Evolutionary conservation across 441 rosid genomes (phyloP).

Genomic region (Gossypium aridum): DNA sequence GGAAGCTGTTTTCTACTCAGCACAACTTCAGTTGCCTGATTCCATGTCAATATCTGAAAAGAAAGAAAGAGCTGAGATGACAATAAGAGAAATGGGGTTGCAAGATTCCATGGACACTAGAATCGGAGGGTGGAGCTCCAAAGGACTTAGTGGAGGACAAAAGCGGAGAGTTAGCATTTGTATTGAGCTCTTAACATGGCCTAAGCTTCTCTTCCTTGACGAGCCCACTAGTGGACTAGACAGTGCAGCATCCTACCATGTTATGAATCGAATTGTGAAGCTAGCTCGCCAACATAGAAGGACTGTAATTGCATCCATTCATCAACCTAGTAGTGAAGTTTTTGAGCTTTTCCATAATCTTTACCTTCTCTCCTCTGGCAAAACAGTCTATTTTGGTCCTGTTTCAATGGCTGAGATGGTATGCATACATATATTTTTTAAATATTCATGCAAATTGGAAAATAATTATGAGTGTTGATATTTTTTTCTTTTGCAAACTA

Average conservation of each 20-base stretch:
- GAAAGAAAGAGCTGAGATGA: slow-evolving; percentile 41
- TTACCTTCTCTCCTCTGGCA: slow-evolving; percentile 43
- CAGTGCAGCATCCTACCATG: slow-evolving; percentile 51
- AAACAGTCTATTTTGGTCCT: slow-evolving; percentile 36
- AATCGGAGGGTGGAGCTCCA: slow-evolving; percentile 44
- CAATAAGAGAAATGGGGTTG: slow-evolving; percentile 50
- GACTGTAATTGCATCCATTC: slow-evolving; percentile 42
- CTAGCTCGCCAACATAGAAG: slow-evolving; percentile 29
- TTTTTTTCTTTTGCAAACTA: too few species aligned
- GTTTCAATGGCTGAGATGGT: slow-evolving; percentile 35
- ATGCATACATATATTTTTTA: background rate
- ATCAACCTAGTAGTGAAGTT: slow-evolving; percentile 57
- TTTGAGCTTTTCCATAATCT: slow-evolving; percentile 42
- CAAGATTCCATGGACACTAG: slow-evolving; percentile 34
- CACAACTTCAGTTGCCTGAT: slow-evolving; percentile 44
- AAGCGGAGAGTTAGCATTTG: slow-evolving; percentile 54
- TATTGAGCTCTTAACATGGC: slow-evolving; percentile 38
- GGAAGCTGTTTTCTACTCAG: slow-evolving; percentile 49
- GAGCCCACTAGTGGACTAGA: slow-evolving; percentile 61
- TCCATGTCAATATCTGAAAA: slow-evolving; percentile 38
- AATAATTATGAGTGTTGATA: too few species aligned
- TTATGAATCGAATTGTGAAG: slow-evolving; percentile 32
- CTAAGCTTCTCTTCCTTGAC: slow-evolving; percentile 44
- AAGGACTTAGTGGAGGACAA: slow-evolving; percentile 47
- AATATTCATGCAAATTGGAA: too few species aligned